Base-by-base conservation (phyloP, 805 yeast species). In the Priceomyces haplophilus region DNA sequence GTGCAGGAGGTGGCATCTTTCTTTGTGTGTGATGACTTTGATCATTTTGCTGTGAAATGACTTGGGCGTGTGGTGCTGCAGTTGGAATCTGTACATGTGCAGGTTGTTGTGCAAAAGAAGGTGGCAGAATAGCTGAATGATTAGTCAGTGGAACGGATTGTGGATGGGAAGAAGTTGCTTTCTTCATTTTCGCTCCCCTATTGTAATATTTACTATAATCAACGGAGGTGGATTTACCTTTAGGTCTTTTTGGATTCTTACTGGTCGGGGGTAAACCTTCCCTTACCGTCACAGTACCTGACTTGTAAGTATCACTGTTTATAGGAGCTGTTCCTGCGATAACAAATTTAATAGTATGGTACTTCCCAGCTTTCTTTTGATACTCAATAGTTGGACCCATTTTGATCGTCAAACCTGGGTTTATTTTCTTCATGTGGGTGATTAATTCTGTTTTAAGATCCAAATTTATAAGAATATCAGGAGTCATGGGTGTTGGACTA, bases 281-380 rank as follows among this genome's bases (percentile, higher is more conserved):
- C 37, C 81, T 79, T 13, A 88, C 96, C 32, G 79, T 81, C 19
- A 93, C 90, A 0, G 87, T 80, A 48, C 95, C 86, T 3, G 97
- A 88, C 67, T 93, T 93, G 71, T 93, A 93, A 8, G 67, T 46
- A 61, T 93, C 98, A 34, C 85, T 73, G 49, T 77, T 60, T 8
- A 53, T 55, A 8, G 95, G 95, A 21, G 85, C 83, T n/a, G 78
- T 58, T 10, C 72, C 73, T 37, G 83, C 84, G 32, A 75, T 61
- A 40, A 75, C 79, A 56, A 85, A 79, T 61, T 86, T 89, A 51
- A 93, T 85, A 7, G 76, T 61, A 47, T 89, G 93, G 61, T 79
- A 83, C 60, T 79, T 79, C 2, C 95, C 95, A 1, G 97, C 88
- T 61, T 93, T 93, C 75, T 91, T 93, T 65, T 84, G 87, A 64